Percentiles rank a stretch among this genome's conserved stretches.
phyloP scores from a whole-genome alignment of 768 basidiomycete genomes.

The Clitopilus passeckerianus region DNA sequence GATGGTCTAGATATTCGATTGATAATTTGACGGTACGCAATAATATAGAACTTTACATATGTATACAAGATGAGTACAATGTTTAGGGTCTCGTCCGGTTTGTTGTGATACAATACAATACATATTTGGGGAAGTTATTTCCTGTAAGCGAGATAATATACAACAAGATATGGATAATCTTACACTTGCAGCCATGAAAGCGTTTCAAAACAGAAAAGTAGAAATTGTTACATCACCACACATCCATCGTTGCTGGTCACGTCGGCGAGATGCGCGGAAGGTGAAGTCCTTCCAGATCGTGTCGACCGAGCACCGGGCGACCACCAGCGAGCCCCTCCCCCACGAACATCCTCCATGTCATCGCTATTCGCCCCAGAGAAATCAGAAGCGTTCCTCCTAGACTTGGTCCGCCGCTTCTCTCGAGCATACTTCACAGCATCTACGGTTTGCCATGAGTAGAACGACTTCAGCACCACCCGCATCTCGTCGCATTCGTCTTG shows the following conservation, averaged over 20 bases:
- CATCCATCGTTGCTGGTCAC: constrained; percentile 53
- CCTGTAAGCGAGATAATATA: constrained; percentile 1
- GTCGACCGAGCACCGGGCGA: constrained; percentile 40
- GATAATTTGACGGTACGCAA: background rate
- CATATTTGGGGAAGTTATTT: background rate
- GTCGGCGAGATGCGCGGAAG: constrained; percentile 34
- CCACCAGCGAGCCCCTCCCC: constrained; percentile 44
- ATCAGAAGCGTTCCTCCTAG: constrained; percentile 24
- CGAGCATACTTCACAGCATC: constrained; percentile 66
- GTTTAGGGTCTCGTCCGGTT: background rate
- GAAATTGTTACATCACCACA: constrained; percentile 53
- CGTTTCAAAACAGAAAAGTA: background rate
- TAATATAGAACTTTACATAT: background rate
- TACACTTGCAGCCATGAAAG: background rate
- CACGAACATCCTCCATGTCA: constrained; percentile 15
- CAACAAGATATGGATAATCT: constrained; percentile 2
- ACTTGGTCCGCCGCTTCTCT: constrained; percentile 59
- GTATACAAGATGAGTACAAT: background rate
- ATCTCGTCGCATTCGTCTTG: constrained; percentile 79
- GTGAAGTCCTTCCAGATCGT: constrained; percentile 44
- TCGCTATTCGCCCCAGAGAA: constrained; percentile 32
- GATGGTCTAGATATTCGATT: background rate
- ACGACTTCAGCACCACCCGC: constrained; percentile 76
- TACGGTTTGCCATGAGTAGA: constrained; percentile 83
- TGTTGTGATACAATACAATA: constrained; percentile 10